These are phyloP conservation scores for Solanum chacoense DNA, from an alignment of 305 asterid species.

Conservation along the genomic window DNA sequence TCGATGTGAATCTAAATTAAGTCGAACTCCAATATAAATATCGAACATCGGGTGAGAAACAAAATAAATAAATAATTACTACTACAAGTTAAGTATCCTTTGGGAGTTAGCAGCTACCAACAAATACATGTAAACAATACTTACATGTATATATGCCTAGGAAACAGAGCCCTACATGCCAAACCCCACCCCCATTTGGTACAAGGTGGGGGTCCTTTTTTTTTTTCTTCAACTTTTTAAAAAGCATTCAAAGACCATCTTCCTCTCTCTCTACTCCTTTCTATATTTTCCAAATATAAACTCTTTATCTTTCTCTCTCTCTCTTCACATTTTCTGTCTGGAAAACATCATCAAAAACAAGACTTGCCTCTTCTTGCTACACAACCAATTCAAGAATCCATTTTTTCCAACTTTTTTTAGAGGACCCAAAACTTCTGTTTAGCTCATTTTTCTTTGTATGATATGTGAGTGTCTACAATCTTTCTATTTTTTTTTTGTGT, in stretches of 20 bases:
- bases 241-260: neutral
- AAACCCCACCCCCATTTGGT: neutral
- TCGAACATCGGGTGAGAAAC: neutral
- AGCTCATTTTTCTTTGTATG: neutral
- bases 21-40: too few relatives aligned
- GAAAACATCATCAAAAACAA: neutral
- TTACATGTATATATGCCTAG: neutral
- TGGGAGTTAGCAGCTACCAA: neutral
- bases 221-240: neutral
- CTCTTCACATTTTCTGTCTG: slow-evolving; percentile 1
- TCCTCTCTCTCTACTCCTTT: neutral
- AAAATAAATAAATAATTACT: neutral
- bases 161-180: neutral
- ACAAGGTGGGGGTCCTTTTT: neutral
- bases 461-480: neutral
- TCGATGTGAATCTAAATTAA: rapidly evolving
- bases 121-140: neutral
- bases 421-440: neutral
- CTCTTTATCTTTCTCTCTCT: neutral
- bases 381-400: neutral
- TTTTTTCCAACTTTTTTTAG: neutral
- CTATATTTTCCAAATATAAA: neutral
- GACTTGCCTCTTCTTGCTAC: neutral
- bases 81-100: neutral
- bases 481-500: neutral